Percentiles rank a stretch among this genome's conserved stretches.
These are phyloP conservation scores for Vigna unguiculata DNA, from an alignment of 306 rosid species.

Conservation along the genomic window DNA sequence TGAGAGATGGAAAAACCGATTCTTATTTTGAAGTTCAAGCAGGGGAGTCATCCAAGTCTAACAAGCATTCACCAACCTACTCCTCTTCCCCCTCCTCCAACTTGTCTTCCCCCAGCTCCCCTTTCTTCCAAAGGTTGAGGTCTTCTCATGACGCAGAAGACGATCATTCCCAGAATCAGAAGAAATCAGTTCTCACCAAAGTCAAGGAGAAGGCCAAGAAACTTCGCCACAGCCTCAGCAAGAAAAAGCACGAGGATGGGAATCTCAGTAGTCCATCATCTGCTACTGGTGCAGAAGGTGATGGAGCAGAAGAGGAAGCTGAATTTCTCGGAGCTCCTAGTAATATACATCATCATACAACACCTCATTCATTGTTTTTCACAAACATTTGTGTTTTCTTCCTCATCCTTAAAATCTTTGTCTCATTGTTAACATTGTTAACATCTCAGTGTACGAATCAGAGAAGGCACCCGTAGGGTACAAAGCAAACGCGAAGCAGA, in stretches of 20 bases:
- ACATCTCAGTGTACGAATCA: conserved; percentile 71
- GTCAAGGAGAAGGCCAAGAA: conserved; percentile 94
- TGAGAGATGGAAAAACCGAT: too few species aligned
- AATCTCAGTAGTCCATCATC: conserved; percentile 51
- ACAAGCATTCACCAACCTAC: conserved; percentile 44
- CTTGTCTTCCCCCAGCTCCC: conserved; percentile 38
- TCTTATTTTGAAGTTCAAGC: too few species aligned
- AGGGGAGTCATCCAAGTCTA: conserved; percentile 50
- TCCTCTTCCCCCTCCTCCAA: conserved; percentile 38
- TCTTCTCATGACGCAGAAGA: conserved; percentile 63
- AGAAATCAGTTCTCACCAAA: conserved; percentile 88
- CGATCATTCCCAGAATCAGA: conserved; percentile 67
- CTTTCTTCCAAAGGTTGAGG: conserved; percentile 46
- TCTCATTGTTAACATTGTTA: conserved; percentile 4
- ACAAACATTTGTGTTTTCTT: not conserved
- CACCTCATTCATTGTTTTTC: not conserved
- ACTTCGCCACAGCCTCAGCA: conserved; percentile 75
- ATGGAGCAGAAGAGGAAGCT: conserved; percentile 55
- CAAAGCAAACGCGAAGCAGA: conserved; percentile 56
- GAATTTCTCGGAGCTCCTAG: conserved; percentile 86
- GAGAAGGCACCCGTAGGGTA: conserved; percentile 61
- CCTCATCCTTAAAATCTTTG: not conserved
- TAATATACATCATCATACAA: conserved; percentile 39
- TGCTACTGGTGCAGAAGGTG: conserved; percentile 48
- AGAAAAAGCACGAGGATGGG: conserved; percentile 68